Evolutionary conservation across 2,329 filamentous ascomycete species (phyloP), one percentile per base, ranked within the genome.

Genomic region (Monilinia fructicola): DNA sequence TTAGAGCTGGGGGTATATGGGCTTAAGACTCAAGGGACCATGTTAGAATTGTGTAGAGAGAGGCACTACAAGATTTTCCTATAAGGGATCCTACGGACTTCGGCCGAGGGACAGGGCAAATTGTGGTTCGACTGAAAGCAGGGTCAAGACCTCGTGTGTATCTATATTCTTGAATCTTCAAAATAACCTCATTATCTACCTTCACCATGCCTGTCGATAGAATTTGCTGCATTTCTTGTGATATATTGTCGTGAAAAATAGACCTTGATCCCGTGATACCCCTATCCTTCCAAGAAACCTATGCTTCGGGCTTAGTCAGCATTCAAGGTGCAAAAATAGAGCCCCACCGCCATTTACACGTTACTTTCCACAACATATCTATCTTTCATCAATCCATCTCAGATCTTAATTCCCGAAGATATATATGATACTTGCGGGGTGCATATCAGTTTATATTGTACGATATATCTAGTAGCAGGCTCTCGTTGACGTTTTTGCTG

Each of bases 241-340:
- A 35, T 35, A 35, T 35, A 7, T 35, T 35, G 31, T 7, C 31
- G 31, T 35, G 9, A 42, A 42, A 42, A 16, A 42, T 42, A 4
- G 40, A 16, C 12, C 16, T 16, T 50, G 46, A 50, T 61, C 46
- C 58, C 28, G 46, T 61, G 58, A 61, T 50, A 21, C 58, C 44
- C 58, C 58, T 61, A 50, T 61, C 9, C 16, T 2, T 2, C 35
- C n/a, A 12, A 35, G 26, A 5, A 35, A 35, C 11, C 44, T 21
- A 60, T 38, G 28, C 44, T 26, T 26, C 7, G 1, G 2, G 28
- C 42, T 60, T 60, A 50, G 28, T 60, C 48, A 59, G 42, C 44
- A 50, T 28, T 28, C 16, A 38, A 35, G 18, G 21, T 60, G 28
- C 28, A 4, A 38, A 50, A 38, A 38, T 50, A 59, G 6, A 28